Percentiles rank a stretch among this genome's conserved stretches.
Conservation (phyloP, 1,139 yeast genomes). For the Taiozyma sp. region DNA sequence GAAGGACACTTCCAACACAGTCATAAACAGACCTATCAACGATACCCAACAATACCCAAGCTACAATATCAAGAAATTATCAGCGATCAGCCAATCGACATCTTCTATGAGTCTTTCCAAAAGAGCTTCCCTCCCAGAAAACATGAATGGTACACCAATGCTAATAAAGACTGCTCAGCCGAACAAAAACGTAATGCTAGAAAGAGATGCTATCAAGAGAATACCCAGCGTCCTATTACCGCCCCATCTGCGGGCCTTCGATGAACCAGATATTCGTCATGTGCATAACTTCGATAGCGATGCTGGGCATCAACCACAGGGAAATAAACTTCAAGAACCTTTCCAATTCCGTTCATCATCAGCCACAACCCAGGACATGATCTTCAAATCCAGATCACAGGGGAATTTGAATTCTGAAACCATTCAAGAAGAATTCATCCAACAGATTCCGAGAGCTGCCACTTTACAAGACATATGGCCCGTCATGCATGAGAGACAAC, state of each 20-base stretch:
- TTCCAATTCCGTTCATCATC: neutral
- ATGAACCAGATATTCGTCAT: neutral
- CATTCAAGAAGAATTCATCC: constrained; percentile 6
- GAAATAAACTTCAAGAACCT: neutral
- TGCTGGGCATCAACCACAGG: neutral
- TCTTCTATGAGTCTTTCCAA: constrained; percentile 8
- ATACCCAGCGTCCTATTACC: constrained; percentile 22
- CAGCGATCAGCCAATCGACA: constrained; percentile 19
- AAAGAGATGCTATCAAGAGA: constrained; percentile 22
- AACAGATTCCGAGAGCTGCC: constrained; percentile 18
- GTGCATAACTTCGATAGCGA: neutral
- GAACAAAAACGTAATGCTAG: constrained; percentile 12
- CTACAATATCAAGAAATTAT: constrained; percentile 14
- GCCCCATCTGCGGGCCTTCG: constrained; percentile 17
- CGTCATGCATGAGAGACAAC: constrained; percentile 1
- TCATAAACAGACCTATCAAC: neutral
- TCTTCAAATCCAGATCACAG: neutral
- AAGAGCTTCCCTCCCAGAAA: constrained; percentile 3
- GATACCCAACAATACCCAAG: constrained; percentile 7
- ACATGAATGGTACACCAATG: constrained; percentile 9
- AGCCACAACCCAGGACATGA: neutral
- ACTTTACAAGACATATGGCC: constrained; percentile 14
- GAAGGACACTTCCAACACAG: neutral
- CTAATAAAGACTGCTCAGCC: constrained; percentile 5
- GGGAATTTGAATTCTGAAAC: neutral